These are phyloP conservation scores for Silene uniflora DNA, from an alignment of 148 eudicot genomes.

Conservation along the genomic window DNA sequence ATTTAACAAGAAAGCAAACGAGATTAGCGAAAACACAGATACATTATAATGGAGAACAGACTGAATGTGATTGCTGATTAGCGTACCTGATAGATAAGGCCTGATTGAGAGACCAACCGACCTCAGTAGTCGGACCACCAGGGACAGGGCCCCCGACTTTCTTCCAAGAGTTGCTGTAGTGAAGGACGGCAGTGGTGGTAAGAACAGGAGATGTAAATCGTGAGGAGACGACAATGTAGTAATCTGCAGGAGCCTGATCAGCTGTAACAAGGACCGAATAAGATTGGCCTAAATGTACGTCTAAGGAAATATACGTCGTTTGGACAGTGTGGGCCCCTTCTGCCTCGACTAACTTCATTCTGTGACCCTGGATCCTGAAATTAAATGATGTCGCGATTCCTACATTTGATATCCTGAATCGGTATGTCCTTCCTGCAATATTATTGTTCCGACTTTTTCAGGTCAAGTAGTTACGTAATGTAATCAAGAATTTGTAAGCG, in stretches of 20 bases:
- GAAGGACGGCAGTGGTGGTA: slow-evolving; percentile 70
- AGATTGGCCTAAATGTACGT: slow-evolving; percentile 89
- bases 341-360: slow-evolving; percentile 69
- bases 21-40: not conserved
- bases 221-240: slow-evolving; percentile 69
- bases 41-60: too few relatives aligned
- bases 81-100: slow-evolving; percentile 72
- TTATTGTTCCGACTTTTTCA: too few relatives aligned
- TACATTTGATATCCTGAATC: slow-evolving; percentile 92
- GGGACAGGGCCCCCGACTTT: slow-evolving; percentile 69
- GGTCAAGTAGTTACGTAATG: not conserved
- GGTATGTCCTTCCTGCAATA: slow-evolving; percentile 70
- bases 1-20: not conserved
- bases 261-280: slow-evolving; percentile 79
- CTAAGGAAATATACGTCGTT: slow-evolving; percentile 56
- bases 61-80: too few relatives aligned
- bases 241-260: slow-evolving; percentile 74
- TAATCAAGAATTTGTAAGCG: not conserved
- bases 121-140: slow-evolving; percentile 64
- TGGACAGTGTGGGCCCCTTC: slow-evolving; percentile 97
- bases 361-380: slow-evolving; percentile 93
- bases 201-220: slow-evolving; percentile 72
- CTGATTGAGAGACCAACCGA: slow-evolving; percentile 65
- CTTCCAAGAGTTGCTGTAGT: slow-evolving; percentile 68
- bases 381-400: slow-evolving; percentile 75